Evolutionary conservation across 371 early-diverging fungal species (phyloP), one percentile per base, ranked within the genome.

Genomic region (Blastocladiella emersonii): DNA sequence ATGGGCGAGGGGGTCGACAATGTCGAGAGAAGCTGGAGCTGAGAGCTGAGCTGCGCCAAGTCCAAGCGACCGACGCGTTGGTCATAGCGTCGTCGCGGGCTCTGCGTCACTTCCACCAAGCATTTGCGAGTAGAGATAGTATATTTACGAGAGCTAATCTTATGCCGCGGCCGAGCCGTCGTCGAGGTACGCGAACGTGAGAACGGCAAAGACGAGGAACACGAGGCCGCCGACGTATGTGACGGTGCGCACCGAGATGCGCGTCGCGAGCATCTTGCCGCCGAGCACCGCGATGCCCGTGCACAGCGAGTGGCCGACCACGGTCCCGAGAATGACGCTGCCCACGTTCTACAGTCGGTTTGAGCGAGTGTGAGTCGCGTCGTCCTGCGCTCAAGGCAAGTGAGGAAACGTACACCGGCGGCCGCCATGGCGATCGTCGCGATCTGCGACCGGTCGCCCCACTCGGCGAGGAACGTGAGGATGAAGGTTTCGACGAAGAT

Each of bases 371-470:
- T 60, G 34, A 5, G 1, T 10, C 7, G 27, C 12, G 56, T 19
- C 61, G 1, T 12, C 25, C 17, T 56, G 27, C 32, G 21, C 62
- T 64, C 25, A 41, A n/a, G n/a, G n/a, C n/a, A n/a, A n/a, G n/a
- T n/a, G n/a, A n/a, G 1, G 34, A 27, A 56, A 70, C 74, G 72
- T 77, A 85, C 88, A 61, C 91, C 84, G 17, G 95, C 90, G 23
- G 94, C 94, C 34, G 93, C 95, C 62, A 96, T 74, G 34, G 93
- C 94, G 68, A 97, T 93, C 2, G 95, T 93, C 21, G 90, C 82
- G 61, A 90, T 83, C 73, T 96, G 94, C 57, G 92, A 92, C 35
- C 95, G 84, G 72, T 95, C 97, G 15, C 95, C 95, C 97, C 97
- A 96, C 71, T 98, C 98, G 55, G 94, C 98, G 66, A 98, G 68